Percentiles rank a stretch among this genome's conserved stretches.
phyloP scores from a whole-genome alignment of 2,329 filamentous ascomycete species.

The Fusarium denticulatum region DNA sequence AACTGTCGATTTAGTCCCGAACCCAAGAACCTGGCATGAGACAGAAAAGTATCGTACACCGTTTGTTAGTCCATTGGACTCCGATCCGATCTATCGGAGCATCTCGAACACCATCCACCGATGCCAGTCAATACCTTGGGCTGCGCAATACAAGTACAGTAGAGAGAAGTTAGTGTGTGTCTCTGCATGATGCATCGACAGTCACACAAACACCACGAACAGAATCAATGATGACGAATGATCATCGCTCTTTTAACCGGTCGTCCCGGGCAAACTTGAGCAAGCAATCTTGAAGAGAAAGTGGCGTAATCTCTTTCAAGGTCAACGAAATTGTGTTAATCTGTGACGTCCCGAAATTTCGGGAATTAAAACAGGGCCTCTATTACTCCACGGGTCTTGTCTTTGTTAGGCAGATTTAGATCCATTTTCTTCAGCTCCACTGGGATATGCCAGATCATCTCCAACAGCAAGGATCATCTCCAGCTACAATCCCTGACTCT shows the following conservation, averaged over 20 bases:
- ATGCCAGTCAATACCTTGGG: neutral
- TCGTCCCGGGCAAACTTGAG: slow-evolving; percentile 4
- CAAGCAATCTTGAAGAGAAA: slow-evolving; percentile 13
- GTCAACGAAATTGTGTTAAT: slow-evolving; percentile 17
- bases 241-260: slow-evolving; percentile 10
- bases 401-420: slow-evolving; percentile 2
- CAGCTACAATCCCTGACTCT: neutral
- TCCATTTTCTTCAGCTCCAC: slow-evolving; percentile 12
- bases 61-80: slow-evolving; percentile 6
- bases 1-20: neutral
- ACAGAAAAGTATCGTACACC: neutral
- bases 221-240: slow-evolving; percentile 2
- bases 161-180: slow-evolving; percentile 11
- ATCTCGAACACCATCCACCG: slow-evolving; percentile 17
- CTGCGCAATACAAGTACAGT: slow-evolving; percentile 10
- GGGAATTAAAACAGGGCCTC: slow-evolving; percentile 24
- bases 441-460: slow-evolving; percentile 14
- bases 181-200: slow-evolving; percentile 13
- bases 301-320: slow-evolving; percentile 30
- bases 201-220: slow-evolving; percentile 7
- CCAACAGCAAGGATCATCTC: slow-evolving; percentile 13
- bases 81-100: slow-evolving; percentile 33
- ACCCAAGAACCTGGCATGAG: slow-evolving; percentile 10
- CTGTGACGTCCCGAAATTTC: slow-evolving; percentile 35
- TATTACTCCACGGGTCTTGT: slow-evolving; percentile 28